Conservation (phyloP, 1,284 basidiomycete species). For the Ganoderma boninense region DNA sequence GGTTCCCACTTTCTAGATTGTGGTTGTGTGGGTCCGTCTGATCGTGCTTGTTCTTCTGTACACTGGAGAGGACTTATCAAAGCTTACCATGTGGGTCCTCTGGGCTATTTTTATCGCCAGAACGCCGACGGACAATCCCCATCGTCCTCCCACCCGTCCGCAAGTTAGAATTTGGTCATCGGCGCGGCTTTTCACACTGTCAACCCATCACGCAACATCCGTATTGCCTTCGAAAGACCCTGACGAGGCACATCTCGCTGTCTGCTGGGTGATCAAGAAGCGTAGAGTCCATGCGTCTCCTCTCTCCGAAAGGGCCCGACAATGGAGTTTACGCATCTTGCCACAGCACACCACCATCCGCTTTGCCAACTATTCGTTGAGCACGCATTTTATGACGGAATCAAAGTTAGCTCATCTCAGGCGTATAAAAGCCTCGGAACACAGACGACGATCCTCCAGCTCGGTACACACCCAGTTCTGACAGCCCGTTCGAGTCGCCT, state of each 20-base stretch:
- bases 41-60: neutral
- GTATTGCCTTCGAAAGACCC: neutral
- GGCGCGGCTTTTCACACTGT: neutral
- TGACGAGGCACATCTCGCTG: neutral
- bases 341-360: neutral
- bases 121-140: neutral
- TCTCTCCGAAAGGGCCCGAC: neutral
- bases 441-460: neutral
- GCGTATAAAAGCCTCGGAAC: neutral
- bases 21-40: neutral
- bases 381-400: neutral
- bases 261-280: constrained; percentile 1
- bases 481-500: constrained; percentile 24
- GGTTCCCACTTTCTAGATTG: neutral
- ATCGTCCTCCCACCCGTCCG: neutral
- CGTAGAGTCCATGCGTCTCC: neutral
- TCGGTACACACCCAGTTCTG: constrained; percentile 23
- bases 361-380: neutral
- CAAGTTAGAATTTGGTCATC: neutral
- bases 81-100: neutral
- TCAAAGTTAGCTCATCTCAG: neutral
- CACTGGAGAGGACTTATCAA: neutral
- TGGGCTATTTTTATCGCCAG: neutral
- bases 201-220: neutral
- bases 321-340: neutral